These are phyloP conservation scores for Aspergillus hiratsukae DNA, from an alignment of 2,329 filamentous ascomycete genomes.

Conservation along the genomic window DNA sequence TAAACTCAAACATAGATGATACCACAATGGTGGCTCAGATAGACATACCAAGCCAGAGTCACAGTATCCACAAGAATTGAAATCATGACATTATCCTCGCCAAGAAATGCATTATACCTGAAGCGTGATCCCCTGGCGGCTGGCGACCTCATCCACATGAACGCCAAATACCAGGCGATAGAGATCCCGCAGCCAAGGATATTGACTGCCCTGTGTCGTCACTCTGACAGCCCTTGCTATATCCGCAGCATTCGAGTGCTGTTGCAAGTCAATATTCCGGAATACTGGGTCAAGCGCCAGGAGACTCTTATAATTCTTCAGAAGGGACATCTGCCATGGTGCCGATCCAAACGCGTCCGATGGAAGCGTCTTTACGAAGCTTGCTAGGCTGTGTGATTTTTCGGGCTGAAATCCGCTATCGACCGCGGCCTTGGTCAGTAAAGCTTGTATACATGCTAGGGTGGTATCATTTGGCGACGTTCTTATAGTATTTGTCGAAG, in stretches of 20 bases:
- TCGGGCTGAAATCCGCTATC: constrained; percentile 73
- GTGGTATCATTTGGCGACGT: constrained; percentile 64
- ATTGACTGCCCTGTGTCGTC: constrained; percentile 69
- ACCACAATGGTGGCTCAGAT: not conserved
- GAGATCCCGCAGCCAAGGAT: constrained; percentile 74
- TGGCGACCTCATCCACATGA: constrained; percentile 69
- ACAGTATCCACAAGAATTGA: not conserved
- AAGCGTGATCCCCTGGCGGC: constrained; percentile 56
- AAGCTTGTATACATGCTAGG: constrained; percentile 68
- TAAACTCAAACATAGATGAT: not conserved
- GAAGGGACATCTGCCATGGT: constrained; percentile 64
- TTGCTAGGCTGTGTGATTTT: constrained; percentile 56
- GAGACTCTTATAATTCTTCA: constrained; percentile 76
- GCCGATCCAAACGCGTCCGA: constrained; percentile 72
- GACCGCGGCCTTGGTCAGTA: constrained; percentile 80
- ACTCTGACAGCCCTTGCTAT: constrained; percentile 73
- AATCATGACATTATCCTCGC: not conserved
- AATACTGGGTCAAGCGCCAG: constrained; percentile 70
- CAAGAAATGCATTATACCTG: constrained; percentile 22
- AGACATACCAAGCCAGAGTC: not conserved
- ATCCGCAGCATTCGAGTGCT: constrained; percentile 57
- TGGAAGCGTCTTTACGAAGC: constrained; percentile 71
- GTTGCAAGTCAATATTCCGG: constrained; percentile 35
- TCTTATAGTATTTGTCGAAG: constrained; percentile 42
- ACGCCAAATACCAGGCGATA: constrained; percentile 84